phyloP scores from a whole-genome alignment of 1,284 basidiomycete species.

The Ustilago bromivora region DNA sequence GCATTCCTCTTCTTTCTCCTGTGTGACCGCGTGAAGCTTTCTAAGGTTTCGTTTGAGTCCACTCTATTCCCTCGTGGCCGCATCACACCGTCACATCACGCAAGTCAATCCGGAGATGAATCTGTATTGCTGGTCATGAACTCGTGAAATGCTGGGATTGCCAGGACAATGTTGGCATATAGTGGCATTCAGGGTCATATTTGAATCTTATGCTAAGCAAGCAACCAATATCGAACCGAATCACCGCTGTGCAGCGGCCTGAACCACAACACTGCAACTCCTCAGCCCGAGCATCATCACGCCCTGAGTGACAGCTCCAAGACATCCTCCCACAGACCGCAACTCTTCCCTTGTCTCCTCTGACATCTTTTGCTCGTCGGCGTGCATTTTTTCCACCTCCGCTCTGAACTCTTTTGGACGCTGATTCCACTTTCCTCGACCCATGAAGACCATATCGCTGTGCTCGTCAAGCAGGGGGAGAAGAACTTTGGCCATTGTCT shows the following conservation, averaged over 20 bases:
- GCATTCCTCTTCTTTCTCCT: not conserved
- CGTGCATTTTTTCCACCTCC: conserved; percentile 41
- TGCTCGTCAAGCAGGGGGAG: conserved; percentile 28
- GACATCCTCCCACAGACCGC: conserved; percentile 31
- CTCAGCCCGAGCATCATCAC: conserved; percentile 19
- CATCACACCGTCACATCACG: not conserved
- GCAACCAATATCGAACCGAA: not conserved
- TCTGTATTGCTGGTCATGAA: not conserved
- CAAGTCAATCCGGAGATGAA: not conserved
- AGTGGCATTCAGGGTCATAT: not conserved
- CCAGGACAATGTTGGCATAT: not conserved
- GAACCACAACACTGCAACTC: conserved; percentile 23
- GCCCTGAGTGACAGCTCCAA: conserved; percentile 44
- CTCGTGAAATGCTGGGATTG: not conserved
- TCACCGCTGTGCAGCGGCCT: conserved; percentile 32
- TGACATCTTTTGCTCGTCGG: not conserved
- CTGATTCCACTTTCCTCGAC: conserved; percentile 51
- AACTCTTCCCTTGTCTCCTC: conserved; percentile 33
- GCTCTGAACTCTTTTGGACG: conserved; percentile 37
- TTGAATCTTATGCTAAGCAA: not conserved
- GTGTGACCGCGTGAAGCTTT: no score
- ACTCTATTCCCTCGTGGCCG: not conserved
- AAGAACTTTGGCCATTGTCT: conserved; percentile 22
- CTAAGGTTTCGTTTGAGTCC: not conserved
- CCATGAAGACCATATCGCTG: conserved; percentile 47